Conservation (phyloP, 495 filamentous ascomycete genomes). For the Penicillium riverlandense region DNA sequence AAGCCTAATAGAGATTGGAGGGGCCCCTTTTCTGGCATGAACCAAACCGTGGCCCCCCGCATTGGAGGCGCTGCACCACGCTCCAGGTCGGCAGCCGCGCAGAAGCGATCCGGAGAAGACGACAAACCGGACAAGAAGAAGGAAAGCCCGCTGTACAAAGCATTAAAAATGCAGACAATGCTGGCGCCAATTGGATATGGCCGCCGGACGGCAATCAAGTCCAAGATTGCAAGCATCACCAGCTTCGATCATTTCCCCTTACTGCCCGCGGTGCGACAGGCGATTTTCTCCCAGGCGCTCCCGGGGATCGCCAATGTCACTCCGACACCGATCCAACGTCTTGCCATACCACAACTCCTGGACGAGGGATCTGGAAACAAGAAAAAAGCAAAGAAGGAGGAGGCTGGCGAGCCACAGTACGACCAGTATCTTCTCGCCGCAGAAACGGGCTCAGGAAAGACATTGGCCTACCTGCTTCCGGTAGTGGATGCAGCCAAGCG, state of each 20-base stretch:
- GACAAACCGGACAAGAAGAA: conserved; percentile 23
- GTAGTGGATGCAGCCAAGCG: conserved; percentile 75
- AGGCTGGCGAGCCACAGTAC: conserved; percentile 34
- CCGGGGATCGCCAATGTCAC: conserved; percentile 60
- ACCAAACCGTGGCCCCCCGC: conserved; percentile 57
- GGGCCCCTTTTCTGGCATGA: conserved; percentile 75
- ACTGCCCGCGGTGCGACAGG: conserved; percentile 63
- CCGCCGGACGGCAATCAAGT: conserved; percentile 60
- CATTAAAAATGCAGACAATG: conserved; percentile 88
- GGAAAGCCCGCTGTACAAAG: conserved; percentile 58
- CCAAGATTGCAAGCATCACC: conserved; percentile 56
- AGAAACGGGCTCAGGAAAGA: conserved; percentile 96
- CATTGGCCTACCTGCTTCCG: conserved; percentile 82
- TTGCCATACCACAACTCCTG: conserved; percentile 77
- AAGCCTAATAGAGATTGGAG: conserved; percentile 27
- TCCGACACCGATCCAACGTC: conserved; percentile 81
- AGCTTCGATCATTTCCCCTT: conserved; percentile 76
- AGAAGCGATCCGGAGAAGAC: conserved; percentile 30
- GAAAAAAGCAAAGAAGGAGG: conserved; percentile 15
- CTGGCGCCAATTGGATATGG: conserved; percentile 68
- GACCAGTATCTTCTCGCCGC: conserved; percentile 83
- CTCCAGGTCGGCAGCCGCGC: conserved; percentile 29
- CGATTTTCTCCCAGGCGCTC: conserved; percentile 63
- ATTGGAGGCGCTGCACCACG: conserved; percentile 33
- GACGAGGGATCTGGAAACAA: conserved; percentile 29